A percentile compares a stretch with the other conserved stretches of the same genome.
Conservation (phyloP, 495 filamentous ascomycete genomes). For the Rusavskia elegans region DNA sequence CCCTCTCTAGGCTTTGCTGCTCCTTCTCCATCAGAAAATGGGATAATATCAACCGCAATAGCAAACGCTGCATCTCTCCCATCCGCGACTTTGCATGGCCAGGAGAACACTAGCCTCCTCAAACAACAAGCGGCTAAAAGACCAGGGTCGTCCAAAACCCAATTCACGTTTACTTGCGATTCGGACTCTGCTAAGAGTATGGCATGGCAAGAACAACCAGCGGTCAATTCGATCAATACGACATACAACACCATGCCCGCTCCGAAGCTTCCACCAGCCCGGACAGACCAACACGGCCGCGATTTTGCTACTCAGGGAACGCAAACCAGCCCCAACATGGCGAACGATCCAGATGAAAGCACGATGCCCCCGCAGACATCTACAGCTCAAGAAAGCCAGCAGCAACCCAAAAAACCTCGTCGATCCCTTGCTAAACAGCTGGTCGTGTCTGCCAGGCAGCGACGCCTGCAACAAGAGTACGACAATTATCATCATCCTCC, state of each 20-base stretch:
- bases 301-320: constrained; percentile 41
- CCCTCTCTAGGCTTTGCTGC: constrained; percentile 3
- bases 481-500: constrained; percentile 64
- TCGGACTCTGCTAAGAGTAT: constrained; percentile 54
- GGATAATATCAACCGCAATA: constrained; percentile 82
- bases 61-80: constrained; percentile 67
- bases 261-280: constrained; percentile 10
- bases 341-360: constrained; percentile 14
- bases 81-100: constrained; percentile 36
- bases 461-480: constrained; percentile 53
- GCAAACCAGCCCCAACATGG: constrained; percentile 42
- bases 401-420: constrained; percentile 39
- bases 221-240: constrained; percentile 19
- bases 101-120: constrained; percentile 61
- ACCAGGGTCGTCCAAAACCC: constrained; percentile 47
- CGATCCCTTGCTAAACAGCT: constrained; percentile 42
- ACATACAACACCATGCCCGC: constrained; percentile 16
- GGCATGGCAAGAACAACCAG: constrained; percentile 26
- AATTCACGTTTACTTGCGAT: constrained; percentile 87
- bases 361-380: constrained; percentile 15
- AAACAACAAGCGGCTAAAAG: constrained; percentile 49
- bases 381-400: constrained; percentile 21
- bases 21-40: constrained; percentile 31
- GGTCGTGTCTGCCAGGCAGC: constrained; percentile 46
- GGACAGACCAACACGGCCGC: constrained; percentile 12